phyloP scores from a whole-genome alignment of 1,139 yeast genomes.

The Candida sojae region DNA sequence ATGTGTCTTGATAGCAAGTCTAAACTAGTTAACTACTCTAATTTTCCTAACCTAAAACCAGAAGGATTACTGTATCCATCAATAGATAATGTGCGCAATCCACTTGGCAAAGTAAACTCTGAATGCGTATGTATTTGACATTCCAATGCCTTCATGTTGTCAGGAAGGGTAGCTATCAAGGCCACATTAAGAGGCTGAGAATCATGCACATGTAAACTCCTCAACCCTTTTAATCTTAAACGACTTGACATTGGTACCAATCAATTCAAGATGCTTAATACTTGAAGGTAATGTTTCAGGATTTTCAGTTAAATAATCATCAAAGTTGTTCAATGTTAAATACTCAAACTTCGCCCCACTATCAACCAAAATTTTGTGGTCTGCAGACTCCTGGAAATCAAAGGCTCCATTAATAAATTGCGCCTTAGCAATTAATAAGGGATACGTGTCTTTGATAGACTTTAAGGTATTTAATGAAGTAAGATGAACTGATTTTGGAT shows the following conservation, averaged over 20 bases:
- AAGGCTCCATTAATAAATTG: not conserved
- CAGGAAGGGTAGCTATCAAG: not conserved
- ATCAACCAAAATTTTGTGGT: not conserved
- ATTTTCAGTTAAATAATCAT: not conserved
- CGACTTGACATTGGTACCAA: not conserved
- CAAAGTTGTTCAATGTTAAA: not conserved
- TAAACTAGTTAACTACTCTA: not conserved
- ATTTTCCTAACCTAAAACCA: not conserved
- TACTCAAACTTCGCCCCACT: too few species aligned
- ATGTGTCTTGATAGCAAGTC: not conserved
- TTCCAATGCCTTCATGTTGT: not conserved
- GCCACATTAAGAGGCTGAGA: not conserved
- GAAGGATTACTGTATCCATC: not conserved
- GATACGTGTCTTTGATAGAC: not conserved
- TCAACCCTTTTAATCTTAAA: not conserved
- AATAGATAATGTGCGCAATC: not conserved
- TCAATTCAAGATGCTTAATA: not conserved
- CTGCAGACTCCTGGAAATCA: not conserved
- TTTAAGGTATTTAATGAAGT: not conserved
- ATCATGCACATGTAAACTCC: not conserved
- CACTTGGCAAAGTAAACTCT: not conserved
- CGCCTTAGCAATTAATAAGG: not conserved
- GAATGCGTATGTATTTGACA: not conserved
- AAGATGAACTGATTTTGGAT: not conserved
- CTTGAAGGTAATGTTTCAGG: not conserved